These are phyloP conservation scores for Beauveria varroae DNA, from an alignment of 2,329 filamentous ascomycete species.

Conservation along the genomic window DNA sequence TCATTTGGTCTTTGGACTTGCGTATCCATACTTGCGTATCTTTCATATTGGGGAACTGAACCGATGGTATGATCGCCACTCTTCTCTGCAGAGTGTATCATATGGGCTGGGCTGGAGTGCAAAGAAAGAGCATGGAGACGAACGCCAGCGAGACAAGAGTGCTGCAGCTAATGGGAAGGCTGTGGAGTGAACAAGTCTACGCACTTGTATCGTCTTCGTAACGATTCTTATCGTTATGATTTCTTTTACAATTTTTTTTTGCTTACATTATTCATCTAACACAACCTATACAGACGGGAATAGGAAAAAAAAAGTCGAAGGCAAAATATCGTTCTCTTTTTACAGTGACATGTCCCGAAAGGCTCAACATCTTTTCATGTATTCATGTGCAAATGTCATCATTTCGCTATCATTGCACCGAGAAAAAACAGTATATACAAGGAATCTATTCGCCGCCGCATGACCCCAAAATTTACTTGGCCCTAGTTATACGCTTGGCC, in stretches of 20 bases:
- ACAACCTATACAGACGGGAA: neutral
- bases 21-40: neutral
- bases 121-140: neutral
- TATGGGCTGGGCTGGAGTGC: neutral
- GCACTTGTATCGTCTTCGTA: neutral
- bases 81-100: conserved; percentile 5
- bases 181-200: neutral
- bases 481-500: conserved; percentile 1
- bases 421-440: conserved; percentile 4
- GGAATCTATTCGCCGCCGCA: neutral
- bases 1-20: neutral
- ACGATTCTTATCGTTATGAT: neutral
- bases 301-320: neutral
- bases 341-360: neutral
- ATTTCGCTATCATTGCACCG: neutral
- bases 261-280: neutral
- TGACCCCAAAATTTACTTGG: conserved; percentile 7
- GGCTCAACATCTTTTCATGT: neutral
- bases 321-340: neutral
- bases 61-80: neutral
- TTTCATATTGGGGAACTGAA: neutral
- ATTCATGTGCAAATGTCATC: neutral
- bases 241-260: neutral
- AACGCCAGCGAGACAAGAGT: neutral
- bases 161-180: neutral